Percentiles rank a stretch among this genome's conserved stretches.
These are phyloP conservation scores for Simplicillium sp. DNA, from an alignment of 2,329 filamentous ascomycete species.

Conservation along the genomic window DNA sequence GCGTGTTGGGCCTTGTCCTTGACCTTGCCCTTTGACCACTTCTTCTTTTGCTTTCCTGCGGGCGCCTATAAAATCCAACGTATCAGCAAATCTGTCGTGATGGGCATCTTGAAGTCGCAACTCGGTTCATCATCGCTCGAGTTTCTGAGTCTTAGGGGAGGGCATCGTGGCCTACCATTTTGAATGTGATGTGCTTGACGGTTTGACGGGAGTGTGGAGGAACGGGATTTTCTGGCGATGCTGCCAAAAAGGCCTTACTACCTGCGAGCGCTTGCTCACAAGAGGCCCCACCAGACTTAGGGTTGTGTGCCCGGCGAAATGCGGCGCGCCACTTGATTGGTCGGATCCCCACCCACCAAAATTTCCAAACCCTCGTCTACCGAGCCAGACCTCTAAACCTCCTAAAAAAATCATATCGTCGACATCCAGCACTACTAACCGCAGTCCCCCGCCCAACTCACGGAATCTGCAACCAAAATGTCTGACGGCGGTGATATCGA, in stretches of 20 bases:
- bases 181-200: constrained; percentile 29
- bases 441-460: constrained; percentile 23
- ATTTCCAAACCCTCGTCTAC: constrained; percentile 22
- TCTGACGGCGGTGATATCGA: constrained; percentile 94
- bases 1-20: constrained; percentile 99
- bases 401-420: constrained; percentile 25
- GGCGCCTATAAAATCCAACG: constrained; percentile 22
- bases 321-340: constrained; percentile 22
- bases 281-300: constrained; percentile 10
- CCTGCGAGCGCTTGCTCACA: constrained; percentile 13
- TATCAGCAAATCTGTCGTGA: neutral
- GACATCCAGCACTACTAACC: constrained; percentile 27
- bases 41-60: constrained; percentile 42
- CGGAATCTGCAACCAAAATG: constrained; percentile 52
- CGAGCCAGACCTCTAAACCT: constrained; percentile 23
- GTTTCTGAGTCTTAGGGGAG: constrained; percentile 2
- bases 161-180: constrained; percentile 26
- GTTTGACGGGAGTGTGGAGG: constrained; percentile 26
- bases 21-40: constrained; percentile 58
- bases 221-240: constrained; percentile 18
- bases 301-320: constrained; percentile 7
- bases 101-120: constrained; percentile 11
- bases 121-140: constrained; percentile 5
- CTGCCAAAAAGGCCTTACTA: constrained; percentile 18
- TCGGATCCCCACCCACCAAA: constrained; percentile 21